A percentile compares a stretch with the other conserved stretches of the same genome.
Conservation (phyloP, 306 rosid species). For the apple (Malus domestica) region DNA sequence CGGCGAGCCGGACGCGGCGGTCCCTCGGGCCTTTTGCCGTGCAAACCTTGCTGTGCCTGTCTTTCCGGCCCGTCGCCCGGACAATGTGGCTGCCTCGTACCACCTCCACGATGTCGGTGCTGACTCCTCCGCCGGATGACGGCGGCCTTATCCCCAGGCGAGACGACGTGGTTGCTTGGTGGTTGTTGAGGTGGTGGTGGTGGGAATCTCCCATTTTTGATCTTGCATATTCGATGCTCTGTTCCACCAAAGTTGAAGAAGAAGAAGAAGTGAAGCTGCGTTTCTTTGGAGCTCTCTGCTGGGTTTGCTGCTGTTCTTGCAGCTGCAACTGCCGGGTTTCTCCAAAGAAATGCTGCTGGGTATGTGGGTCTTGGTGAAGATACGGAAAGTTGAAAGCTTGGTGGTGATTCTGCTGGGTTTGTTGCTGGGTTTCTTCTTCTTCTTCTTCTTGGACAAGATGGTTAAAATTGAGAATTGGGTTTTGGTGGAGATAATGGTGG, state of each 20-base stretch:
- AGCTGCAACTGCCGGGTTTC: background rate
- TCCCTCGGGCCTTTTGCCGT: constrained; percentile 88
- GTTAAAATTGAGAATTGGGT: constrained; percentile 18
- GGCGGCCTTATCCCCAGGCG: constrained; percentile 31
- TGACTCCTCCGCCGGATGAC: background rate
- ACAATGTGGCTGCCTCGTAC: constrained; percentile 89
- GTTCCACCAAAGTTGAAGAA: constrained; percentile 15
- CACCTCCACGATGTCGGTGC: constrained; percentile 79
- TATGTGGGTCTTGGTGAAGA: constrained; percentile 19
- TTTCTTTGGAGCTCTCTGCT: constrained; percentile 25
- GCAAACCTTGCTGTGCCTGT: constrained; percentile 91
- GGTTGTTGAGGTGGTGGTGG: constrained; percentile 10
- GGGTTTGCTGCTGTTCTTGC: constrained; percentile 11
- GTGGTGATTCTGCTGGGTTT: constrained; percentile 11
- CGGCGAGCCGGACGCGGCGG: constrained; percentile 83
- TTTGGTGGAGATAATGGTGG: constrained; percentile 20
- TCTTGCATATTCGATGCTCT: constrained; percentile 55
- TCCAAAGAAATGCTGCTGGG: constrained; percentile 7
- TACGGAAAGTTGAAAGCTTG: constrained; percentile 16
- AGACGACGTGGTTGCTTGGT: constrained; percentile 24
- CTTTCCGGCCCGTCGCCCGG: constrained; percentile 70
- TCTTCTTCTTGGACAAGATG: constrained; percentile 8
- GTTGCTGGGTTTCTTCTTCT: constrained; percentile 7
- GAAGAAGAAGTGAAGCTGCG: constrained; percentile 18
- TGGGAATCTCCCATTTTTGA: constrained; percentile 54